A percentile compares a stretch with the other conserved stretches of the same genome.
Evolutionary conservation across 2,329 filamentous ascomycete genomes (phyloP).

Genomic region (Pseudocercospora musae): DNA sequence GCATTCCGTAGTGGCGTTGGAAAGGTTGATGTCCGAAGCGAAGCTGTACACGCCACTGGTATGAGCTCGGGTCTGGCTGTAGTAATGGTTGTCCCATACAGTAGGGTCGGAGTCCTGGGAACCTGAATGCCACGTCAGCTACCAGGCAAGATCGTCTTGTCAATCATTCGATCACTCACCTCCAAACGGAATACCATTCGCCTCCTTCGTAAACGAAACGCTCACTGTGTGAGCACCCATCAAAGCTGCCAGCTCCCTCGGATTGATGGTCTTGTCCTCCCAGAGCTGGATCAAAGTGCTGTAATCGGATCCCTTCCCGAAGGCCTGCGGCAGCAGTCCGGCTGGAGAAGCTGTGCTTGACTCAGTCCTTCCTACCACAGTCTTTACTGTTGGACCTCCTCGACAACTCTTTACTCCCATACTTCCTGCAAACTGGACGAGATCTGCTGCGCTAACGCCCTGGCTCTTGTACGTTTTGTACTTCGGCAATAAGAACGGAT

Average conservation of each 20-base stretch:
- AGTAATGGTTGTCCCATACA: neutral
- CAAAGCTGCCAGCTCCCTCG: slow-evolving; percentile 52
- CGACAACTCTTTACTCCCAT: slow-evolving; percentile 51
- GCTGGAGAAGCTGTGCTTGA: slow-evolving; percentile 40
- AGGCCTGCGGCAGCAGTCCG: slow-evolving; percentile 46
- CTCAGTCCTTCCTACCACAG: slow-evolving; percentile 52
- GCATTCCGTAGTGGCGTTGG: neutral
- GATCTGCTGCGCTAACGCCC: slow-evolving; percentile 51
- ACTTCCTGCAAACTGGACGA: slow-evolving; percentile 50
- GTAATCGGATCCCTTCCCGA: slow-evolving; percentile 36
- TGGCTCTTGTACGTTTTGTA: slow-evolving; percentile 31
- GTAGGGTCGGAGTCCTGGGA: neutral
- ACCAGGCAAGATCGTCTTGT: too few species aligned
- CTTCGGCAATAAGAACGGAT: slow-evolving; percentile 39
- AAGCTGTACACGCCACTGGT: neutral
- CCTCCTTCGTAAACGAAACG: slow-evolving; percentile 41
- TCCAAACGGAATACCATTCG: slow-evolving; percentile 31
- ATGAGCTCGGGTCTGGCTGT: neutral
- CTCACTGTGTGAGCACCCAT: slow-evolving; percentile 54
- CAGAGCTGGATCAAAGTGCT: slow-evolving; percentile 49
- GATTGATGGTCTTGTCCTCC: slow-evolving; percentile 49
- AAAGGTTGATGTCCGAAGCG: neutral
- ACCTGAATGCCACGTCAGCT: neutral
- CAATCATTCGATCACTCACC: neutral
- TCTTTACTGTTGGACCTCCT: slow-evolving; percentile 50